A percentile compares a stretch with the other conserved stretches of the same genome.
Conservation (phyloP, 2,329 filamentous ascomycete genomes). For the Hypoxylon sp. region DNA sequence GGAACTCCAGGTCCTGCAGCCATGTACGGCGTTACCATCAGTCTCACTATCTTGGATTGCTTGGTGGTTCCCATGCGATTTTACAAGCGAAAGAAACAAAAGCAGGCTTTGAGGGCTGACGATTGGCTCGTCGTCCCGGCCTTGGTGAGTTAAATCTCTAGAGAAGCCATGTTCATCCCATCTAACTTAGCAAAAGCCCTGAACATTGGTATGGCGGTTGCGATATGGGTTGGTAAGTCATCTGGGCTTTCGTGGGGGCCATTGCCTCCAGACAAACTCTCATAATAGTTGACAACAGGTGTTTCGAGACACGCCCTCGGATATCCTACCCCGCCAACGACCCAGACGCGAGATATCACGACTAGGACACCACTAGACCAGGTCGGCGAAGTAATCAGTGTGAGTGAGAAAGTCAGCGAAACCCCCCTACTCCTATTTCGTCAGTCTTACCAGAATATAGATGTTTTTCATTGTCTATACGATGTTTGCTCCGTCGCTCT, state of each 20-base stretch:
- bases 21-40: background rate
- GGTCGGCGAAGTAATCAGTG: background rate
- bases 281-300: background rate
- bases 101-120: background rate
- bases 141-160: background rate
- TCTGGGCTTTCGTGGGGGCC: background rate
- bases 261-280: background rate
- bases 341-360: background rate
- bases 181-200: background rate
- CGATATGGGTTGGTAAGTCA: background rate
- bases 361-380: background rate
- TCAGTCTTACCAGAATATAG: background rate
- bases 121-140: background rate
- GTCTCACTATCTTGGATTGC: background rate
- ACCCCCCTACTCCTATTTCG: background rate
- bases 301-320: background rate
- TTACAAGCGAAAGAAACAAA: background rate
- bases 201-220: background rate
- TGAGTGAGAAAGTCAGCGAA: background rate
- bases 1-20: background rate
- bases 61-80: background rate
- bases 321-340: background rate
- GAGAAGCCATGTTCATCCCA: background rate
- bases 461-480: slow-evolving; percentile 8
- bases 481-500: background rate